A percentile compares a stretch with the other conserved stretches of the same genome.
phyloP scores from a whole-genome alignment of 2,329 filamentous ascomycete species.

The Westerdykella aurantiaca region DNA sequence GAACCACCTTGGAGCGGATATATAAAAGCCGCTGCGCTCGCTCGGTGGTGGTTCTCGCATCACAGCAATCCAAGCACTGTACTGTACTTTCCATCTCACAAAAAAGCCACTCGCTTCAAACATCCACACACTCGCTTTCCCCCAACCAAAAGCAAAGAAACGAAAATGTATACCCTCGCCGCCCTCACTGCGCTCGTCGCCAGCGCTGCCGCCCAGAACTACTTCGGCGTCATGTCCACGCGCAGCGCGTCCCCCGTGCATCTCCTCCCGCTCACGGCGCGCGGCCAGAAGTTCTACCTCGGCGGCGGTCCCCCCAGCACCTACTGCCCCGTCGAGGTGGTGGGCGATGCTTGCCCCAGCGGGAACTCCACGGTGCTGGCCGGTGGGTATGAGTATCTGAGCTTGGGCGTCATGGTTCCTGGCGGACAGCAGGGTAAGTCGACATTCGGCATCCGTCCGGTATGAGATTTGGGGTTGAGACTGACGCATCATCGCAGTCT shows the following conservation, averaged over 20 bases:
- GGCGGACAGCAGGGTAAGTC: constrained; percentile 51
- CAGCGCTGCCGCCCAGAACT: constrained; percentile 19
- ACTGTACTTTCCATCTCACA: not conserved
- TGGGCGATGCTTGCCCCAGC: constrained; percentile 40
- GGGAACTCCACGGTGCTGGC: constrained; percentile 46
- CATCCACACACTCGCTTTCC: not conserved
- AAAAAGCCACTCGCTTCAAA: not conserved
- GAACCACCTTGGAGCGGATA: no score
- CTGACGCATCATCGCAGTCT: constrained; percentile 38
- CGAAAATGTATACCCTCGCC: constrained; percentile 31
- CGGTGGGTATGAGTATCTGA: constrained; percentile 24
- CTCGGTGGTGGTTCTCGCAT: no score
- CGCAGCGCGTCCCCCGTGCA: constrained; percentile 49
- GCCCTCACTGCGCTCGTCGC: constrained; percentile 24
- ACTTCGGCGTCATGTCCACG: constrained; percentile 42
- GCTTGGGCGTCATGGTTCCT: constrained; percentile 51
- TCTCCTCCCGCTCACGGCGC: constrained; percentile 43
- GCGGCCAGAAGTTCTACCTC: constrained; percentile 47
- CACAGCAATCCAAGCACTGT: not conserved
- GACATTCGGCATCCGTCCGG: not conserved
- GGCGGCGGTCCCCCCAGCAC: constrained; percentile 40
- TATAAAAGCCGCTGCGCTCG: no score
- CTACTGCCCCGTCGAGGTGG: constrained; percentile 44
- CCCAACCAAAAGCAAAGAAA: no score
- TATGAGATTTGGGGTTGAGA: constrained; percentile 1